Conservation (phyloP, 2,329 filamentous ascomycete species). For the Sporothrix humicola region DNA sequence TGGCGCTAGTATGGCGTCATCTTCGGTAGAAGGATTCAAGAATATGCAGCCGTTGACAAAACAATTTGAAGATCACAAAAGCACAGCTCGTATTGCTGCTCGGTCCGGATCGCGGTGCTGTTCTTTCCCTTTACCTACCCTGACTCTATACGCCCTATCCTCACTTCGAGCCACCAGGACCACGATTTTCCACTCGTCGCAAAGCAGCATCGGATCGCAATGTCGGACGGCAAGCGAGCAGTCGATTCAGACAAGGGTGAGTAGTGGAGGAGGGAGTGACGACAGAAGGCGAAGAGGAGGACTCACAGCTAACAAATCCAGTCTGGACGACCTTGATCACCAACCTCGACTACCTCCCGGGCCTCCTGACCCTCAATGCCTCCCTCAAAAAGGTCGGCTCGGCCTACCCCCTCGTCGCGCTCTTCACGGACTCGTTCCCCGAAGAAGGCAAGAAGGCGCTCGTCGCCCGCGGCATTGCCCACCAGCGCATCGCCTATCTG, state of each 20-base stretch:
- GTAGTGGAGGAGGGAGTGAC: not conserved
- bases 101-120: not conserved
- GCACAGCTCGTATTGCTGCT: not conserved
- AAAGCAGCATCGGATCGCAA: slow-evolving; percentile 30
- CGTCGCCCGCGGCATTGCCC: slow-evolving; percentile 69
- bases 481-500: slow-evolving; percentile 74
- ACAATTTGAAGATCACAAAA: not conserved
- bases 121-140: too few relatives aligned
- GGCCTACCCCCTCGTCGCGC: slow-evolving; percentile 77
- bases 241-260: slow-evolving; percentile 44
- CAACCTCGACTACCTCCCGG: slow-evolving; percentile 79
- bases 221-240: slow-evolving; percentile 45
- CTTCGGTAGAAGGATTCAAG: slow-evolving; percentile 12
- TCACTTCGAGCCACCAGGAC: too few relatives aligned
- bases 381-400: slow-evolving; percentile 70
- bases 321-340: slow-evolving; percentile 91
- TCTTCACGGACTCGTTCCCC: slow-evolving; percentile 82
- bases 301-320: slow-evolving; percentile 26
- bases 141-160: too few relatives aligned
- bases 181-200: not conserved
- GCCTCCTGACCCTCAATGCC: slow-evolving; percentile 80
- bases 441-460: slow-evolving; percentile 71
- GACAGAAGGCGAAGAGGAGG: not conserved
- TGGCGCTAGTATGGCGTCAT: slow-evolving; percentile 35
- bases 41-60: not conserved